Percentiles rank a stretch among this genome's conserved stretches.
phyloP scores from a whole-genome alignment of 2,329 filamentous ascomycete species.

The Colletotrichum liaoningense region DNA sequence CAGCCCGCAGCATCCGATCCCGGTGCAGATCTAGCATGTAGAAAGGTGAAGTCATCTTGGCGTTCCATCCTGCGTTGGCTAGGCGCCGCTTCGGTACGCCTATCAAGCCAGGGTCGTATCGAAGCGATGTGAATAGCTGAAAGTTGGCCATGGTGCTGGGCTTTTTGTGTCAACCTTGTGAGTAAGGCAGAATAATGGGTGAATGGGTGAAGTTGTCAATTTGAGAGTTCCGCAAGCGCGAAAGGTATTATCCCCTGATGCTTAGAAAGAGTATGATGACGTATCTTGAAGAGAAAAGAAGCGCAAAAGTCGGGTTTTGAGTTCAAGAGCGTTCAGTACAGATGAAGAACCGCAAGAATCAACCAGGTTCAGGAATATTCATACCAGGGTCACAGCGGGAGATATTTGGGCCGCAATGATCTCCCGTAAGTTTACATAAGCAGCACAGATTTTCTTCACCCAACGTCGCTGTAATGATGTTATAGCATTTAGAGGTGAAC shows the following conservation, averaged over 20 bases:
- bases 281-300: too few relatives aligned
- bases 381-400: background rate
- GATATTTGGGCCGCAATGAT: background rate
- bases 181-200: background rate
- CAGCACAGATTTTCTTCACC: background rate
- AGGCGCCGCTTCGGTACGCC: slow-evolving; percentile 51
- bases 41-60: slow-evolving; percentile 67
- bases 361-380: background rate
- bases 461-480: background rate
- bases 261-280: background rate
- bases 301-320: background rate
- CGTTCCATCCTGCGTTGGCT: slow-evolving; percentile 63
- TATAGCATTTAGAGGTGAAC: too few relatives aligned
- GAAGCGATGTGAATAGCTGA: slow-evolving; percentile 76
- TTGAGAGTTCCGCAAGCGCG: too few relatives aligned
- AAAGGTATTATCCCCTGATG: background rate
- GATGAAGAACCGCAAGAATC: background rate
- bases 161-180: background rate
- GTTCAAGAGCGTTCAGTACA: background rate
- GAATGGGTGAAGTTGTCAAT: too few relatives aligned
- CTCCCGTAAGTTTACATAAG: background rate
- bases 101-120: slow-evolving; percentile 73
- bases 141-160: slow-evolving; percentile 58
- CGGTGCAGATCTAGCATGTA: slow-evolving; percentile 86
- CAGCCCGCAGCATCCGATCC: slow-evolving; percentile 78